A percentile compares a stretch with the other conserved stretches of the same genome.
These are phyloP conservation scores for Trichoderma citrinoviride DNA, from an alignment of 2,329 filamentous ascomycete species.

Conservation along the genomic window DNA sequence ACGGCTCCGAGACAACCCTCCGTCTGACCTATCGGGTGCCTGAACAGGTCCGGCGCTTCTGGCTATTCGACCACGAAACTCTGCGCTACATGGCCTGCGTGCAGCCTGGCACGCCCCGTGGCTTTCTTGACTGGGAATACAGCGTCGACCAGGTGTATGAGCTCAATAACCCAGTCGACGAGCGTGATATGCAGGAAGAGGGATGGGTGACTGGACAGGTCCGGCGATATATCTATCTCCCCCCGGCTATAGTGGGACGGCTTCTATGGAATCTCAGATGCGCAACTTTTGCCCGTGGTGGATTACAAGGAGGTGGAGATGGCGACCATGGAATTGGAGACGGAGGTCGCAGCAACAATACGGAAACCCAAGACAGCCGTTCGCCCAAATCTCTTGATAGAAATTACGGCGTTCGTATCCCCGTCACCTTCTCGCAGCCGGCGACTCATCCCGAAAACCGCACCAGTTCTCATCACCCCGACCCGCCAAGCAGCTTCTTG, in stretches of 20 bases:
- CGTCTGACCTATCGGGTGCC: constrained; percentile 57
- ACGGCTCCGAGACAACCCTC: constrained; percentile 53
- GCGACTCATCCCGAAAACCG: neutral
- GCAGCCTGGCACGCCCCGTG: constrained; percentile 46
- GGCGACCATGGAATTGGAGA: constrained; percentile 22
- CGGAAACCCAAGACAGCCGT: constrained; percentile 16
- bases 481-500: constrained; percentile 27
- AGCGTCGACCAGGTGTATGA: constrained; percentile 52
- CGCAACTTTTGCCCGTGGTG: constrained; percentile 40
- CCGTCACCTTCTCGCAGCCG: neutral
- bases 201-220: constrained; percentile 53
- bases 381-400: no score
- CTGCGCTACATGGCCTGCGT: constrained; percentile 60
- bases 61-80: constrained; percentile 56
- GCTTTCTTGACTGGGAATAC: constrained; percentile 30
- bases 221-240: constrained; percentile 53
- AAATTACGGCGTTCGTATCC: no score
- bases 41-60: constrained; percentile 55
- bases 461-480: neutral
- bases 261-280: constrained; percentile 58
- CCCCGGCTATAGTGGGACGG: constrained; percentile 56
- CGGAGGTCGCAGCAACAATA: constrained; percentile 23
- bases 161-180: constrained; percentile 57
- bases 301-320: neutral
- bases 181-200: constrained; percentile 51